Percentiles rank a stretch among this genome's conserved stretches.
These are phyloP conservation scores for Aphanomyces stellatus DNA, from an alignment of 352 stramenopile genomes.

Conservation along the genomic window DNA sequence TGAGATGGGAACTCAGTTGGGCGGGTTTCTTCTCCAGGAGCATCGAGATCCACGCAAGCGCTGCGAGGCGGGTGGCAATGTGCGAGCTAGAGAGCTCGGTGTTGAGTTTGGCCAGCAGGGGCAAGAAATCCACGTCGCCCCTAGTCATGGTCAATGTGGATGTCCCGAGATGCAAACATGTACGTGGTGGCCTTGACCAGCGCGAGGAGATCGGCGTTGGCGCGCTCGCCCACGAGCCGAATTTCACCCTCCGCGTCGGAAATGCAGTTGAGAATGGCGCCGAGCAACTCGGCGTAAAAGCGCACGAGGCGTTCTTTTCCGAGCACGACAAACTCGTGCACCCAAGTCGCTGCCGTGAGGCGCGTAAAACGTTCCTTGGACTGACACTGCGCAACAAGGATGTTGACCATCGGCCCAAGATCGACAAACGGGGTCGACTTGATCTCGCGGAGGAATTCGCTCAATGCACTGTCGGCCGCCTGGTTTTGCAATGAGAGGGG, in stretches of 20 bases:
- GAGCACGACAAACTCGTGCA: conserved; percentile 94
- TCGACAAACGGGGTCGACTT: conserved; percentile 94
- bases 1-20: conserved; percentile 90
- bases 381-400: conserved; percentile 96
- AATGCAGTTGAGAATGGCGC: conserved; percentile 97
- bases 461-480: conserved; percentile 89
- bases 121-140: conserved; percentile 81
- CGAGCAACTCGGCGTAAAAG: conserved; percentile 94
- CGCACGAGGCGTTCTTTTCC: conserved; percentile 91
- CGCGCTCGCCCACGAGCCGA: conserved; percentile 91
- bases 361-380: conserved; percentile 96
- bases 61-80: conserved; percentile 94
- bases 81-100: conserved; percentile 92
- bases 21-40: conserved; percentile 94
- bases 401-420: conserved; percentile 96
- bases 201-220: conserved; percentile 93
- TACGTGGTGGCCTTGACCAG: conserved; percentile 88
- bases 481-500: not conserved
- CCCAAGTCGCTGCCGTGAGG: conserved; percentile 96
- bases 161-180: not conserved
- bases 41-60: conserved; percentile 97
- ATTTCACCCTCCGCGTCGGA: conserved; percentile 96
- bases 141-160: conserved; percentile 15
- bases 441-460: conserved; percentile 95
- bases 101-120: conserved; percentile 93